Percentiles rank a stretch among this genome's conserved stretches.
Conservation (phyloP, 805 yeast species). For the Candida yuanshanica region DNA sequence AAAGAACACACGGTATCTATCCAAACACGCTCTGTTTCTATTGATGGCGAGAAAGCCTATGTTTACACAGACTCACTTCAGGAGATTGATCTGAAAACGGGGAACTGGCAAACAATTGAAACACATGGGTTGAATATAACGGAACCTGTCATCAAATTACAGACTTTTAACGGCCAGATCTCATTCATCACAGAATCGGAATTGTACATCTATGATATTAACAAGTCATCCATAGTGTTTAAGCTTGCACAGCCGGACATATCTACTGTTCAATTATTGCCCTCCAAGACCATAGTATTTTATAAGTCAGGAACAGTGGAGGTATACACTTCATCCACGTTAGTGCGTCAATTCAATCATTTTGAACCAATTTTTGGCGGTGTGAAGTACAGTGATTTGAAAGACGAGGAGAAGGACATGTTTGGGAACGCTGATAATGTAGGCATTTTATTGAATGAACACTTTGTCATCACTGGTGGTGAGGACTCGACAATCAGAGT, state of each 20-base stretch:
- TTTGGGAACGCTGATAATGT: not conserved
- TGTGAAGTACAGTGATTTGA: not conserved
- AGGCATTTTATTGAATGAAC: not conserved
- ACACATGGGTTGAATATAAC: not conserved
- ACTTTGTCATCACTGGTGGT: conserved; percentile 1
- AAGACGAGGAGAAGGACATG: not conserved
- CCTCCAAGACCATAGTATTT: not conserved
- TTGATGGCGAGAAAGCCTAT: not conserved
- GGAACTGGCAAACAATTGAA: not conserved
- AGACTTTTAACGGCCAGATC: not conserved
- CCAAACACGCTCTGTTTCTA: not conserved
- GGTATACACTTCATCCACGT: not conserved
- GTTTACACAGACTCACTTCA: not conserved
- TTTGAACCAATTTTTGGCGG: conserved; percentile 1
- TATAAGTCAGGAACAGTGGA: not conserved
- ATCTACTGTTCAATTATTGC: not conserved
- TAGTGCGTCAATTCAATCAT: not conserved
- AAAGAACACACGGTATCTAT: not conserved
- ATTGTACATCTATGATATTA: not conserved
- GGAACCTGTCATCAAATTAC: not conserved
- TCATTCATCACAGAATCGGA: not conserved
- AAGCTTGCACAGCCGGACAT: not conserved
- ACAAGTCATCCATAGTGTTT: not conserved
- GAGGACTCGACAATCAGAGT: not conserved
- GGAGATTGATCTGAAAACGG: not conserved